A percentile compares a stretch with the other conserved stretches of the same genome.
Conservation (phyloP, 805 yeast species). For the Cyberlindnera nakhonratchasimensis region DNA sequence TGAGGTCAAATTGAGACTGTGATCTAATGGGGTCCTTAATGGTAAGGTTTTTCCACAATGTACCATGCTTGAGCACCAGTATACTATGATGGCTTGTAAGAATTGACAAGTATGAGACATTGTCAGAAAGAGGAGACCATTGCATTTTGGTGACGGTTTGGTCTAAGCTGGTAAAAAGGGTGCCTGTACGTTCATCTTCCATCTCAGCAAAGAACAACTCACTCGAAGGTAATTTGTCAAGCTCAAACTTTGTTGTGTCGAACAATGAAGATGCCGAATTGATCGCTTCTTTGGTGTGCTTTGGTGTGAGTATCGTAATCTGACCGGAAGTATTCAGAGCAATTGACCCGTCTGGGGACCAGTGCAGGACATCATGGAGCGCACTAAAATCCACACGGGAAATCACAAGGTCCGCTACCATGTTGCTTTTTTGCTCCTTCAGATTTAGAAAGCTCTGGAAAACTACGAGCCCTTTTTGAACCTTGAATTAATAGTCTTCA, state of each 20-base stretch:
- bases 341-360: conserved; percentile 28
- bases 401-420: conserved; percentile 14
- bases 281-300: conserved; percentile 13
- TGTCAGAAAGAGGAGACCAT: conserved; percentile 26
- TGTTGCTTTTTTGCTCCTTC: no score
- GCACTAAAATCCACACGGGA: conserved; percentile 20
- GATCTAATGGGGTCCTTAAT: conserved; percentile 3
- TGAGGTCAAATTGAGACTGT: conserved; percentile 17
- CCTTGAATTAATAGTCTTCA: not conserved
- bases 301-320: conserved; percentile 23
- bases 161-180: conserved; percentile 17
- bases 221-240: conserved; percentile 16
- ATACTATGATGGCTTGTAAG: conserved; percentile 22
- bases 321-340: conserved; percentile 23
- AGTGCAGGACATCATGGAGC: conserved; percentile 14
- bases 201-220: conserved; percentile 10
- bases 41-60: conserved; percentile 16
- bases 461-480: not conserved
- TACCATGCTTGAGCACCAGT: conserved; percentile 16
- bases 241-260: conserved; percentile 14
- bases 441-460: no score
- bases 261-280: conserved; percentile 19
- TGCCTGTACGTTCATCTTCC: conserved; percentile 20
- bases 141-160: conserved; percentile 10
- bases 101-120: conserved; percentile 19